Evolutionary conservation across 768 basidiomycete species (phyloP).

Genomic region (Boletus sensibilis): DNA sequence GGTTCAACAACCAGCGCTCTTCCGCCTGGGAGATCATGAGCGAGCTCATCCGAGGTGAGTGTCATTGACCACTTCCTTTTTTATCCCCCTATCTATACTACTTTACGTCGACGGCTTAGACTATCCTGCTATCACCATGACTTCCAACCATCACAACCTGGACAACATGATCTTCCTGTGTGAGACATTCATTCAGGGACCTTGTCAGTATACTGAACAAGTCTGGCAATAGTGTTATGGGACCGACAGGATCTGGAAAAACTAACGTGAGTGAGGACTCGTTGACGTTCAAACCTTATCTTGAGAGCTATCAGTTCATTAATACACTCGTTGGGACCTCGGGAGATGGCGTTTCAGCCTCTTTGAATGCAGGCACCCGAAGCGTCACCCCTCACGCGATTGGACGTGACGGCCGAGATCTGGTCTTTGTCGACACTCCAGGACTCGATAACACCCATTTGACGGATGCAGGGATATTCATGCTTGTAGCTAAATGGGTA

Average conservation of each 20-base stretch:
- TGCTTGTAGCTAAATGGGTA: not conserved
- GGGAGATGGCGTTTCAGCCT: too few relatives aligned
- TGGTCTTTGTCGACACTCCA: slow-evolving; percentile 9
- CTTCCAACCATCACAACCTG: not conserved
- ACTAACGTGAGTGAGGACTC: not conserved
- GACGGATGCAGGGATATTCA: not conserved
- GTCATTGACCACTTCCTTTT: not conserved
- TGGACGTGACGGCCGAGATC: not conserved
- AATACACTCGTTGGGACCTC: not conserved
- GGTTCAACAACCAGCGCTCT: slow-evolving; percentile 2
- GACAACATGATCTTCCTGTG: slow-evolving; percentile 2
- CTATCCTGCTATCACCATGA: not conserved
- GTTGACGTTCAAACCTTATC: too few relatives aligned
- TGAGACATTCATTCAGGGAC: not conserved
- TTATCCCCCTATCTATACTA: not conserved
- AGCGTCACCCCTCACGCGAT: not conserved
- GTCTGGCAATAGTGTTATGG: not conserved
- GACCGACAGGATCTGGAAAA: slow-evolving; percentile 7
- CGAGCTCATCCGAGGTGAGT: not conserved
- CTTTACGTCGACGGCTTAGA: not conserved
- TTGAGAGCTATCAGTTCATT: slow-evolving; percentile 3
- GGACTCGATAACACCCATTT: slow-evolving; percentile 1
- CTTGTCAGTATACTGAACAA: not conserved
- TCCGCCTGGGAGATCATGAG: not conserved
- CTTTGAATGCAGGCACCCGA: not conserved